Percentiles rank a stretch among this genome's conserved stretches.
These are phyloP conservation scores for Porogramme epimiltina DNA, from an alignment of 1,284 basidiomycete species.

Conservation along the genomic window DNA sequence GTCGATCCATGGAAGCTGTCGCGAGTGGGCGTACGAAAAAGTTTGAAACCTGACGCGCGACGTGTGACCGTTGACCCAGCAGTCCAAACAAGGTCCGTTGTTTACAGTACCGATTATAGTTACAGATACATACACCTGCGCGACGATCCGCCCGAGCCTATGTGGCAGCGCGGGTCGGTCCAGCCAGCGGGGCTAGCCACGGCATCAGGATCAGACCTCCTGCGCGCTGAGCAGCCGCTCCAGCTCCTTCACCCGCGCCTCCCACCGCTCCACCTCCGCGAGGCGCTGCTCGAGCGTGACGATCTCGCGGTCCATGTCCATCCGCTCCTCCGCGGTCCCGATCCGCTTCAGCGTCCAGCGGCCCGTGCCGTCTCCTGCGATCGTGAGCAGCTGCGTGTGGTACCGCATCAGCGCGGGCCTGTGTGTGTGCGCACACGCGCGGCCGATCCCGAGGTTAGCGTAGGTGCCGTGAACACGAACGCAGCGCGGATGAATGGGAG, in stretches of 20 bases:
- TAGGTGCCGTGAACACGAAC: not conserved
- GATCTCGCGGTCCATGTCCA: constrained; percentile 76
- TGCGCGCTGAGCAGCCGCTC: constrained; percentile 45
- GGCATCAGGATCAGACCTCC: constrained; percentile 15
- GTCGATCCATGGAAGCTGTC: too few relatives aligned
- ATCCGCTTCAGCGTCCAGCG: constrained; percentile 74
- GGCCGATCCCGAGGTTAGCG: not conserved
- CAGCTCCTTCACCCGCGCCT: constrained; percentile 59
- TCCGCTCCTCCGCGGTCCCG: constrained; percentile 72
- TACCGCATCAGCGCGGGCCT: constrained; percentile 83
- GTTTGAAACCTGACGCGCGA: too few relatives aligned
- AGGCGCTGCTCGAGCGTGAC: constrained; percentile 64
- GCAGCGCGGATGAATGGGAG: too few relatives aligned
- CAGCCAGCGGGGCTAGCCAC: too few relatives aligned
- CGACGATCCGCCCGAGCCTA: too few relatives aligned
- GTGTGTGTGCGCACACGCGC: constrained; percentile 1
- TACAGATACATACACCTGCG: too few relatives aligned
- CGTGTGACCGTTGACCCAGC: too few relatives aligned
- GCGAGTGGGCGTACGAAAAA: too few relatives aligned
- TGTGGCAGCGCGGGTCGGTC: too few relatives aligned
- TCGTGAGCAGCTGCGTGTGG: constrained; percentile 79
- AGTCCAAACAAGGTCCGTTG: not conserved
- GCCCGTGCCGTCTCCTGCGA: constrained; percentile 66
- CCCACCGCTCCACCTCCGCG: constrained; percentile 69
- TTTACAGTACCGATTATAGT: too few relatives aligned